Evolutionary conservation across 352 stramenopile genomes (phyloP), one percentile per base, ranked within the genome.

Genomic region (Phytophthora sansomeana): DNA sequence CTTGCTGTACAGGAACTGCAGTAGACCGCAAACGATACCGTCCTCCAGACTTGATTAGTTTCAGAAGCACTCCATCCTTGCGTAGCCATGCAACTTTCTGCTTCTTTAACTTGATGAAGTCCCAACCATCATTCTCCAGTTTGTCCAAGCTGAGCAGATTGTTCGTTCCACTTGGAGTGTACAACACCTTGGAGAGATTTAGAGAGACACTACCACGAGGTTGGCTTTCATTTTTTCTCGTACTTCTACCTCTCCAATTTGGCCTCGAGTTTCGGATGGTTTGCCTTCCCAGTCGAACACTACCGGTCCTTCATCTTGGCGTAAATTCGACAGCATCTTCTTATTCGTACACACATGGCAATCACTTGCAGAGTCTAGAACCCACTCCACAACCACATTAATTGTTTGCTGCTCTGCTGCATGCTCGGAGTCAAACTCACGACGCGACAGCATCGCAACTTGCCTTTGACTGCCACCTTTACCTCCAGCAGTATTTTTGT

Each of bases 241-340:
- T 21, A 33, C 19, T 13, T 44, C 5, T 2, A 56, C 44, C 6
- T 56, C 43, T 7, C 43, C 43, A 51, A 51, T 24, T 10, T 14
- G 13, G 5, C 33, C n/a, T 33, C 17, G 50, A 39, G 14, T 28
- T 16, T 48, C 41, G 1, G 32, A 55, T 17, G 56, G 44, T 0
- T 50, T 56, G 5, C 46, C 46, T 50, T 63, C 35, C 56, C 35
- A 63, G n/a, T 56, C 56, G 26, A 63, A 63, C 10, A 63, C 56
- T 10, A 56, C 32, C 1, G 44, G 44, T 8, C 44, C 56, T 39
- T 56, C 56, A 35, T 50, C 46, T 50, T 63, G 43, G 16, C 44
- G 44, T 10, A 50, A 29, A 50, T 36, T 4, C 0, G 16, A 26
- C 16, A 26, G 24, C 24, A 51, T 19, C 1, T 51, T 13, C 24